These are phyloP conservation scores for Podospora appendiculata DNA, from an alignment of 495 filamentous ascomycete genomes.

Conservation along the genomic window DNA sequence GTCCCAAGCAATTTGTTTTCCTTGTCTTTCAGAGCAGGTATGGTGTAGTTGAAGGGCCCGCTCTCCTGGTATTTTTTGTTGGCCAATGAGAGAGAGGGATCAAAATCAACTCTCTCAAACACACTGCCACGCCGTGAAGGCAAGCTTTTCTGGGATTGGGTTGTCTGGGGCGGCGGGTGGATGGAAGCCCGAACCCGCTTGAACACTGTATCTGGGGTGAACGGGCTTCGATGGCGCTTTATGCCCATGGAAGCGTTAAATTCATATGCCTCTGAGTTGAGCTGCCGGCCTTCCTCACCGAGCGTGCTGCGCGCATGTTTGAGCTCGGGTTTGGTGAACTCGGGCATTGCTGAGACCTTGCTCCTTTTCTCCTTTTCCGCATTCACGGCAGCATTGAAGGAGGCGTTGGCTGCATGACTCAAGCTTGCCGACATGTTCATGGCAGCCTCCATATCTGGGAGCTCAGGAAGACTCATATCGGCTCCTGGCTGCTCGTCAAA, in stretches of 20 bases:
- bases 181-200: slow-evolving; percentile 38
- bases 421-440: slow-evolving; percentile 5
- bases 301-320: slow-evolving; percentile 39
- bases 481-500: slow-evolving; percentile 53
- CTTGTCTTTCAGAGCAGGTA: slow-evolving; percentile 13
- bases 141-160: not conserved
- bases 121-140: slow-evolving; percentile 24
- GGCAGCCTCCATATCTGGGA: slow-evolving; percentile 7
- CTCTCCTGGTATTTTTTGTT: slow-evolving; percentile 45
- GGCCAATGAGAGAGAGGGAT: slow-evolving; percentile 35
- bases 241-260: slow-evolving; percentile 19
- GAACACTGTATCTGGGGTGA: slow-evolving; percentile 45
- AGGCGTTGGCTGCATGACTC: slow-evolving; percentile 4
- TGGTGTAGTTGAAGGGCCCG: slow-evolving; percentile 38
- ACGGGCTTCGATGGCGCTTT: slow-evolving; percentile 39
- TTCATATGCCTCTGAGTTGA: slow-evolving; percentile 21
- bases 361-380: slow-evolving; percentile 1
- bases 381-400: not conserved
- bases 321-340: slow-evolving; percentile 42
- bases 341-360: slow-evolving; percentile 12
- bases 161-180: slow-evolving; percentile 12
- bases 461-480: slow-evolving; percentile 24
- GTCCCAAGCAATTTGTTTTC: slow-evolving; percentile 5
- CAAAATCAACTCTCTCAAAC: slow-evolving; percentile 44
- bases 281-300: slow-evolving; percentile 22